These are phyloP conservation scores for Cucumis cinereus DNA, from an alignment of 306 rosid genomes.

Conservation along the genomic window DNA sequence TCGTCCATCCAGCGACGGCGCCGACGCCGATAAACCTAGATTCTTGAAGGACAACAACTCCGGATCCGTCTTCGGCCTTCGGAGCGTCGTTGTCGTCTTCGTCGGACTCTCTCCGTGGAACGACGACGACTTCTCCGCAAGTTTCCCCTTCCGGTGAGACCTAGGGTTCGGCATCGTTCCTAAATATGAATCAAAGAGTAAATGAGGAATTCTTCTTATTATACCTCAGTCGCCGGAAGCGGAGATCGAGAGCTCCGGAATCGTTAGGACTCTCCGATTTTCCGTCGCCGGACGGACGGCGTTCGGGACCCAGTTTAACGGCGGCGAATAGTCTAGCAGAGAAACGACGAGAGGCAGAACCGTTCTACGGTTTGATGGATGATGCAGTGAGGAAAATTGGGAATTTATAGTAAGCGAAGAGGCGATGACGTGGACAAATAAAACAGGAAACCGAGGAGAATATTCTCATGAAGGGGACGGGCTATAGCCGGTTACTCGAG, in stretches of 20 bases:
- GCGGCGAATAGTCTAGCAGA: slow-evolving; percentile 8
- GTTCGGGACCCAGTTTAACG: slow-evolving; percentile 33
- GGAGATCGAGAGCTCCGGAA: slow-evolving; percentile 42
- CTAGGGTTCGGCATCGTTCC: slow-evolving; percentile 47
- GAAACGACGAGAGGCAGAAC: neutral
- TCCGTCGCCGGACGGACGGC: slow-evolving; percentile 13
- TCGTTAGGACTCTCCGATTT: slow-evolving; percentile 41
- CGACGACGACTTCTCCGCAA: slow-evolving; percentile 45
- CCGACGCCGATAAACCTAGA: neutral
- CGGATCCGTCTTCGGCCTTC: slow-evolving; percentile 65
- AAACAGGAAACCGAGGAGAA: neutral
- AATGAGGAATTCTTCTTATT: neutral
- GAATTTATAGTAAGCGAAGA: neutral
- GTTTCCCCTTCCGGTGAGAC: slow-evolving; percentile 31
- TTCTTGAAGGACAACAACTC: slow-evolving; percentile 26
- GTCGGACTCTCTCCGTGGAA: slow-evolving; percentile 24
- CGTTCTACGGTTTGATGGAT: neutral
- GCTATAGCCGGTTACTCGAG: slow-evolving; percentile 2
- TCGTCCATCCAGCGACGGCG: slow-evolving; percentile 11
- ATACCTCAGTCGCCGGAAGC: slow-evolving; percentile 47
- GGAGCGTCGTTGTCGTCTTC: slow-evolving; percentile 14
- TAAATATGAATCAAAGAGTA: neutral
- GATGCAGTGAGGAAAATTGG: neutral
- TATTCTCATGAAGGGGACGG: neutral
- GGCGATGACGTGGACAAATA: neutral